A percentile compares a stretch with the other conserved stretches of the same genome.
These are phyloP conservation scores for Acanthamoeba lenticulata DNA, from an alignment of 208 protist species.

Conservation along the genomic window DNA sequence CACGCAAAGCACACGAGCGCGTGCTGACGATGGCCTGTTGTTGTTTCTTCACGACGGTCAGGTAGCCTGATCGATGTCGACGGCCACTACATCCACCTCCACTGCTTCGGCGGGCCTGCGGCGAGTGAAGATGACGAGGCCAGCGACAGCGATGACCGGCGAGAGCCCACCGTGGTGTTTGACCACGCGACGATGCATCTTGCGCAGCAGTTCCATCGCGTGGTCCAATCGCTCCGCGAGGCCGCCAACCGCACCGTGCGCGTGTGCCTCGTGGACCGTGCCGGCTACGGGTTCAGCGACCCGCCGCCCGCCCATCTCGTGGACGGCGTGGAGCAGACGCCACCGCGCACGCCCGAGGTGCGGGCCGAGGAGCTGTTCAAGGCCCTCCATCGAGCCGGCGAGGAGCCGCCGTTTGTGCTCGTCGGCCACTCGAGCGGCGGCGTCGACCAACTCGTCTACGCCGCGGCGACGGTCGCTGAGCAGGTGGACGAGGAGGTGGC, in stretches of 20 bases:
- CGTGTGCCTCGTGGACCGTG: conserved; percentile 5
- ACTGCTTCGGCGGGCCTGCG: neutral
- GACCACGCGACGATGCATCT: conserved; percentile 37
- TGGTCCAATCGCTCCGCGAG: neutral
- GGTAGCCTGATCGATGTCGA: neutral
- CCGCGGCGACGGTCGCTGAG: neutral
- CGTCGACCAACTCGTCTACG: neutral
- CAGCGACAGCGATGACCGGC: neutral
- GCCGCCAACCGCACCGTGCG: neutral
- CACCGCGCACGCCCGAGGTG: neutral
- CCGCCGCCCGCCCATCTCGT: neutral
- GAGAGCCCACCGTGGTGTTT: conserved; percentile 13
- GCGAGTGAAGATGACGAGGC: neutral
- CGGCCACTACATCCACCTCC: conserved; percentile 2
- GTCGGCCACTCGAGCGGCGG: conserved; percentile 34
- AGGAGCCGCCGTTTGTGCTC: conserved; percentile 23
- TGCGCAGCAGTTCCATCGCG: conserved; percentile 4
- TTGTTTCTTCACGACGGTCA: neutral
- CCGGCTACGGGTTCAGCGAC: conserved; percentile 49
- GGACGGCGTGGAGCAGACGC: neutral
- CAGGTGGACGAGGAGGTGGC: neutral
- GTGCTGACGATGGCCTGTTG: neutral
- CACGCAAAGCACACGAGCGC: neutral
- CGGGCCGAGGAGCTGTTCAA: neutral
- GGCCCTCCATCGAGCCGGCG: neutral